Evolutionary conservation across 2,329 filamentous ascomycete genomes (phyloP), one percentile per base, ranked within the genome.

Genomic region (Sclerotinia spermophila): DNA sequence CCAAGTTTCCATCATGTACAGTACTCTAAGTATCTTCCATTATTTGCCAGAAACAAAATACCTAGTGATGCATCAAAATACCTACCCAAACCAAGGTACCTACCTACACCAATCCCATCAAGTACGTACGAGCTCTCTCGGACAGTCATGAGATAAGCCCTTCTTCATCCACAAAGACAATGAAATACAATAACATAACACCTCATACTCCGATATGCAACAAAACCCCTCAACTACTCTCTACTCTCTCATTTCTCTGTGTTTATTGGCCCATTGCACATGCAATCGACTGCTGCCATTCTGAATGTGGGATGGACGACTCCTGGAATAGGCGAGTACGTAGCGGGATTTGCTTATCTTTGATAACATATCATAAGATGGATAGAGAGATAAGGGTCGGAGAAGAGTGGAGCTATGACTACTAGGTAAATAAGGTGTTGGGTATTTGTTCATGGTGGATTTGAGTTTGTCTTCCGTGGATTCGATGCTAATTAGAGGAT

Each of bases 181-280:
- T 17, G 33, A 60, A 42, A 60, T 40, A 60, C 64, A 55, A 67
- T 67, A 67, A 67, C 64, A 67, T 67, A 67, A 67, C n/a, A 67
- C n/a, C 48, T 40, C n/a, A 11, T 24, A 21, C 24, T 44, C 45
- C 10, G 64, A 67, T 35, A 67, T 67, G 64, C 64, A 67, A 67
- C 64, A 67, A 67, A 67, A 55, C 11, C 15, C 5, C 3, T 2
- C 24, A 11, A 55, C 8, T 5, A 13, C 40, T 55, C 35, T 53
- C 8, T 27, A n/a, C 7, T 30, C n/a, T 17, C 24, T 19, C n/a
- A 17, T n/a, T 59, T 59, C 35, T 17, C 35, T 7, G 11, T 33
- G n/a, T 17, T 30, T 19, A 66, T 66, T 66, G 64, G 64, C 33
- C 7, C 44, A n/a, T 13, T 17, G 48, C 48, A 53, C 48, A 53